A percentile compares a stretch with the other conserved stretches of the same genome.
These are phyloP conservation scores for Lentinus brumalis DNA, from an alignment of 768 basidiomycete genomes.

Conservation along the genomic window DNA sequence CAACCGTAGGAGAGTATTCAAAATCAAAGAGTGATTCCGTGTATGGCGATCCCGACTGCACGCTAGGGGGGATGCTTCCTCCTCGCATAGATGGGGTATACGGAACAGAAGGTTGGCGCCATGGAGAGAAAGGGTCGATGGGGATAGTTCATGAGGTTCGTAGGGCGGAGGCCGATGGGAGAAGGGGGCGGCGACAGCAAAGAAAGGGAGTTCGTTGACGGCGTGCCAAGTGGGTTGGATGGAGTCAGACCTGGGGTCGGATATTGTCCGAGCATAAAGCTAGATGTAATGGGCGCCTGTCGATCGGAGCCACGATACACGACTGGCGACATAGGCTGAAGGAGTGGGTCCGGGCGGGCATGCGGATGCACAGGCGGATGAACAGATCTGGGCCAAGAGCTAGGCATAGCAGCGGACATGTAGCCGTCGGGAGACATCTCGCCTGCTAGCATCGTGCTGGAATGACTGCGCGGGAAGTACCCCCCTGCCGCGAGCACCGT, in stretches of 20 bases:
- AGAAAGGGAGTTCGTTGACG: neutral
- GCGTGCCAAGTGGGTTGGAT: neutral
- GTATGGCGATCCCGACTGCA: conserved; percentile 6
- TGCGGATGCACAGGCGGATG: neutral
- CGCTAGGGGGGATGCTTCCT: conserved; percentile 8
- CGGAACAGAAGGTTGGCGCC: neutral
- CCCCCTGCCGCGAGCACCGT: conserved; percentile 9
- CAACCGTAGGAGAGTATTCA: conserved; percentile 3
- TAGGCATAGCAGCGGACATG: neutral
- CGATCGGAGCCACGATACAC: neutral
- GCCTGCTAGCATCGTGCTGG: neutral
- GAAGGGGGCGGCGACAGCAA: neutral
- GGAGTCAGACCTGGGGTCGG: neutral
- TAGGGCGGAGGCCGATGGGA: neutral
- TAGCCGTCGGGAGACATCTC: neutral
- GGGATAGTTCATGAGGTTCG: neutral
- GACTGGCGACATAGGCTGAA: neutral
- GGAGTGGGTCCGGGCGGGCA: neutral
- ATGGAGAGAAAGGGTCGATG: neutral
- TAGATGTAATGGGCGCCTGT: neutral
- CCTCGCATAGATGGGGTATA: conserved; percentile 7
- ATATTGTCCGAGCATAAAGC: neutral
- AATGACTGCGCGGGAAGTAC: conserved; percentile 4
- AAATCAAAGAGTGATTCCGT: conserved; percentile 3
- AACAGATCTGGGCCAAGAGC: neutral